Evolutionary conservation across 164 flowering plant species (phyloP), one percentile per base, ranked within the genome.

Genomic region (Echeveria elegans): DNA sequence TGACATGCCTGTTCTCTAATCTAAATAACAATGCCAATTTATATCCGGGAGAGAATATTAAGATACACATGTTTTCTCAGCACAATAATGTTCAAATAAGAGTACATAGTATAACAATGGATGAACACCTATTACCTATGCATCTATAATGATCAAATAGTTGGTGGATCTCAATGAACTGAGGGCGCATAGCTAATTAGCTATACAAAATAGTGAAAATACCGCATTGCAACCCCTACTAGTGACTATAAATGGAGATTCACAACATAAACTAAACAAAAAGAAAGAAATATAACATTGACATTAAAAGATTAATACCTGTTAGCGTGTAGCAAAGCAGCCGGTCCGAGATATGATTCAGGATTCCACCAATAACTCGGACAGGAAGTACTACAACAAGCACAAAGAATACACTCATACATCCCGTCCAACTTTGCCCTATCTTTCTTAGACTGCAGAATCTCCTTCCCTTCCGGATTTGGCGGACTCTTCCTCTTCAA

Each of bases 341-440:
- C 97, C 0, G 99, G 97, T 14, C 99, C 97, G n/a, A 95, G 82
- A 70, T 89, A 94, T 18, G 86, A 72, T 72, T 94, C 99, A 6
- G 99, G 92, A 68, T 91, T 94, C 99, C 99, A 94, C 99, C 99
- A 94, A 70, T 94, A 94, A 66, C 97, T 91, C 32, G 97, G 99
- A 76, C 97, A 94, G 0, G 96, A 88, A 0, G 97, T 91, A 75
- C 92, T 88, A 56, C 99, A 92, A 73, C 99, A 95, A 64, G 99
- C 94, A 58, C 99, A 95, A 18, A 95, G 73, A 31, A 95, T 95
- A 70, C 99, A 95, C 83, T 95, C 99, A 67, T 92, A 92, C 97
- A 95, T 89, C 74, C 99, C 99, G 68, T 92, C 97, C 6, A 91
- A 83, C 86, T 95, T 95, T 6, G 85, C 85, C 76, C 99, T 68